phyloP scores from a whole-genome alignment of 345 rosid species.

The Kandelia obovata region DNA sequence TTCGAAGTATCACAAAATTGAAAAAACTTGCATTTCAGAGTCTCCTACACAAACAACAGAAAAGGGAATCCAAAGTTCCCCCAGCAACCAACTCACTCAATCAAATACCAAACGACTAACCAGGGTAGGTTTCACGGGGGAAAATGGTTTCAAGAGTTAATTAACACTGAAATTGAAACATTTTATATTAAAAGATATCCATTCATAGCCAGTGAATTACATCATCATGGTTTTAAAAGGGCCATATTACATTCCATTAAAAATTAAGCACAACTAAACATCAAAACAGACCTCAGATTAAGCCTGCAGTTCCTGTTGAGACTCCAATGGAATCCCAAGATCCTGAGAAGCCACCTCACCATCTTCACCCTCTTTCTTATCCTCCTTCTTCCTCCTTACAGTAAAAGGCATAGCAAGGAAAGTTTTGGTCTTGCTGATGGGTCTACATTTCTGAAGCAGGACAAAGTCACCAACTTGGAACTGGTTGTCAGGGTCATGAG shows the following conservation, averaged over 20 bases:
- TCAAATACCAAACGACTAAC: not conserved
- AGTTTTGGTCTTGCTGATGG: conserved; percentile 84
- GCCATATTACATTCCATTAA: not conserved
- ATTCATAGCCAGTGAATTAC: conserved; percentile 1
- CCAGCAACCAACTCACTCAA: not conserved
- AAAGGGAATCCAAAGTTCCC: not conserved
- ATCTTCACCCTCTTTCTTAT: conserved; percentile 17
- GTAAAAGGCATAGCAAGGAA: conserved; percentile 59
- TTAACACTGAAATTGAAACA: conserved; percentile 3
- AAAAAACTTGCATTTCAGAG: not conserved
- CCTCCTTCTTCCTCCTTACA: conserved; percentile 24
- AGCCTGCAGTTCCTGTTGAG: conserved; percentile 43
- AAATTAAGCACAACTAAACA: conserved; percentile 11
- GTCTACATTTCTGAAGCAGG: conserved; percentile 64
- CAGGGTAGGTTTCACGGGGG: not conserved
- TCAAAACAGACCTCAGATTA: conserved; percentile 15
- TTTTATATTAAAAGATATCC: not conserved
- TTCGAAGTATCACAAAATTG: conserved; percentile 1
- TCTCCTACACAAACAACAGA: not conserved
- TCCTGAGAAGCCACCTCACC: conserved; percentile 24
- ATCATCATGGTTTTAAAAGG: not conserved
- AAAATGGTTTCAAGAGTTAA: not conserved
- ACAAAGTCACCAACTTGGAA: conserved; percentile 78
- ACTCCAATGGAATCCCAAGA: conserved; percentile 68
- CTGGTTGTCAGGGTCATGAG: conserved; percentile 81